These are phyloP conservation scores for Ascosphaera acerosa DNA, from an alignment of 2,329 filamentous ascomycete genomes.

Conservation along the genomic window DNA sequence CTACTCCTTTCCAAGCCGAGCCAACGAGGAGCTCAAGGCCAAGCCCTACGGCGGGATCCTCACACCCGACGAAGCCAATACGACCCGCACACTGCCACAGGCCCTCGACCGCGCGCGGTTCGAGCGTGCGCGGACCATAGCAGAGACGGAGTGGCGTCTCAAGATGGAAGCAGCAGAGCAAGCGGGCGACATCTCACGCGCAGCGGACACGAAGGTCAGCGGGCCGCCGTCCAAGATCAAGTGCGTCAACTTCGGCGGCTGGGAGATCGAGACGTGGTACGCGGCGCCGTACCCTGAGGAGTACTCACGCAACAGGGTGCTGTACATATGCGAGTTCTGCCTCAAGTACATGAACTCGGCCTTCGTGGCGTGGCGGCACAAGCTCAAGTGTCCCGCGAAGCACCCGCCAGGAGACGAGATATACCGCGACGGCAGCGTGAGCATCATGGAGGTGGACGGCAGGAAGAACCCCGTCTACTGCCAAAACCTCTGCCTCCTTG, in stretches of 20 bases:
- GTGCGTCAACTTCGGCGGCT: constrained; percentile 92
- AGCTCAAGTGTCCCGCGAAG: constrained; percentile 87
- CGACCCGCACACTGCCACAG: constrained; percentile 60
- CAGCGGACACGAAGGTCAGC: constrained; percentile 47
- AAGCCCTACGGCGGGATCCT: constrained; percentile 93
- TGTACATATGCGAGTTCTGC: constrained; percentile 99
- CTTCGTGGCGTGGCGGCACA: constrained; percentile 93
- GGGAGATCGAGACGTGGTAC: constrained; percentile 98
- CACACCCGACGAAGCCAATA: constrained; percentile 71
- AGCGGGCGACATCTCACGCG: constrained; percentile 34
- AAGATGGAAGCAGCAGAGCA: constrained; percentile 36
- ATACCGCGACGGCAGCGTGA: constrained; percentile 79
- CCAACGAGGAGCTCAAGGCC: constrained; percentile 65
- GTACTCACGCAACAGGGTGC: constrained; percentile 81
- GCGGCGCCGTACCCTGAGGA: constrained; percentile 94
- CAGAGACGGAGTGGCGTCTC: constrained; percentile 74
- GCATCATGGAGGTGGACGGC: constrained; percentile 94
- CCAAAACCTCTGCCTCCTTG: constrained; percentile 78
- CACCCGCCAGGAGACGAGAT: constrained; percentile 96
- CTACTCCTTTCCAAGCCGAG: constrained; percentile 71
- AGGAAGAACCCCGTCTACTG: constrained; percentile 88
- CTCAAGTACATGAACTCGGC: constrained; percentile 99
- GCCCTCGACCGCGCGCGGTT: constrained; percentile 64
- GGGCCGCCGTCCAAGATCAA: constrained; percentile 90
- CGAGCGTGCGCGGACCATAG: constrained; percentile 68